Evolutionary conservation across 768 basidiomycete genomes (phyloP).

Genomic region (Leccinum boreale): DNA sequence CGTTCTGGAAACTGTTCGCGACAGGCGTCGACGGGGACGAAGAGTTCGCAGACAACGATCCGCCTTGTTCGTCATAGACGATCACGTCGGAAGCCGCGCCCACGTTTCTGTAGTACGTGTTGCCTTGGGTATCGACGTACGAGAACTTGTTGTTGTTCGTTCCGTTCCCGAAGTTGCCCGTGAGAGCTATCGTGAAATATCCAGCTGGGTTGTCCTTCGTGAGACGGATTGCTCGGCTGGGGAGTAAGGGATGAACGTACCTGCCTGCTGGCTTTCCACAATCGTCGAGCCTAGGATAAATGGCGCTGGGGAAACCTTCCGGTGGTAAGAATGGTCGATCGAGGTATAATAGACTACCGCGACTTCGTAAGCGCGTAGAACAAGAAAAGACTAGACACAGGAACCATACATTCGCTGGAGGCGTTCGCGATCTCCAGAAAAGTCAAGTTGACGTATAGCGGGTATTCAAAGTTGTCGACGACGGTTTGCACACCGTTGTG

Average conservation of each 20-base stretch:
- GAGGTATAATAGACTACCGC: conserved; percentile 43
- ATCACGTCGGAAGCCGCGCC: conserved; percentile 60
- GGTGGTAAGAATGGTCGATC: conserved; percentile 70
- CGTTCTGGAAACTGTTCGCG: not conserved
- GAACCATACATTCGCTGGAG: conserved; percentile 15
- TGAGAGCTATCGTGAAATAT: conserved; percentile 42
- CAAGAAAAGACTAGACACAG: not conserved
- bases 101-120: conserved; percentile 62
- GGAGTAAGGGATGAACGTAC: conserved; percentile 33
- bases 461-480: conserved; percentile 53
- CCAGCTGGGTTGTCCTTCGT: conserved; percentile 35
- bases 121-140: conserved; percentile 56
- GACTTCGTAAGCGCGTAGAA: not conserved
- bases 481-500: conserved; percentile 45
- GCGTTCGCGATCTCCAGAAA: conserved; percentile 31
- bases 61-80: conserved; percentile 54
- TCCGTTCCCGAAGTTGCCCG: conserved; percentile 61
- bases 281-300: conserved; percentile 59
- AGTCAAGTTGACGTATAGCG: conserved; percentile 43
- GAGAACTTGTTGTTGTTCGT: conserved; percentile 66
- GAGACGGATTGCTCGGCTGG: not conserved
- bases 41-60: conserved; percentile 38
- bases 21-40: conserved; percentile 6
- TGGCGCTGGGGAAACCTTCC: conserved; percentile 54
- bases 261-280: conserved; percentile 53